phyloP scores from a whole-genome alignment of 495 filamentous ascomycete genomes.

The Patellaria atrata region DNA sequence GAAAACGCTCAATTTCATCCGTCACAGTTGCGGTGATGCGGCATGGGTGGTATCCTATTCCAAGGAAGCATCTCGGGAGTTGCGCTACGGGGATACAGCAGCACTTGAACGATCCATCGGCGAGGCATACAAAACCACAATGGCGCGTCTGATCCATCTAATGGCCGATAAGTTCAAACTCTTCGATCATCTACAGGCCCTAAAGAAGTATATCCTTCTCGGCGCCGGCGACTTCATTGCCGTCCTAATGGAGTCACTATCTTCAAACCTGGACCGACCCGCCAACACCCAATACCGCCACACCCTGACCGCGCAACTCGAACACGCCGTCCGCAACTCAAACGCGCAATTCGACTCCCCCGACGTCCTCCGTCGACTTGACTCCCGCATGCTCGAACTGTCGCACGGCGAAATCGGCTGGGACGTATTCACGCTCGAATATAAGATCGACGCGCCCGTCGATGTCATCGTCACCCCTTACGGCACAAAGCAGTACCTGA shows the following conservation, averaged over 20 bases:
- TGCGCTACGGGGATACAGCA: constrained; percentile 87
- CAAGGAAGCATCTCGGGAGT: constrained; percentile 82
- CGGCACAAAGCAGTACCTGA: constrained; percentile 90
- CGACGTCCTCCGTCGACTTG: constrained; percentile 84
- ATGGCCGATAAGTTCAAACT: constrained; percentile 90
- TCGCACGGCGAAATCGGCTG: constrained; percentile 95
- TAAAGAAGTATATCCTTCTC: constrained; percentile 89
- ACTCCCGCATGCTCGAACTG: constrained; percentile 91
- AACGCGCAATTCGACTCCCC: constrained; percentile 91
- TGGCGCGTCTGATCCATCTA: constrained; percentile 84
- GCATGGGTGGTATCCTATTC: constrained; percentile 94
- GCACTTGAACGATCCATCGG: constrained; percentile 86
- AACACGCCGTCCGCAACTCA: constrained; percentile 92
- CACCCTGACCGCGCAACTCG: constrained; percentile 88
- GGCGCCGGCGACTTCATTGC: constrained; percentile 97
- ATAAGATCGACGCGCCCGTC: constrained; percentile 93
- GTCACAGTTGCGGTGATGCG: constrained; percentile 82
- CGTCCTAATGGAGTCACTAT: constrained; percentile 89
- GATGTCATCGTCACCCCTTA: constrained; percentile 95
- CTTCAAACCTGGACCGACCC: constrained; percentile 85
- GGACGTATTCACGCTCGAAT: constrained; percentile 99
- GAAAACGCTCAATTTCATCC: constrained; percentile 96
- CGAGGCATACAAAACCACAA: constrained; percentile 92
- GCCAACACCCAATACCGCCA: constrained; percentile 90
- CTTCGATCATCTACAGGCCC: constrained; percentile 78